Base-by-base conservation (phyloP, 1,139 yeast genomes). In the Taphrina wiesneri region DNA sequence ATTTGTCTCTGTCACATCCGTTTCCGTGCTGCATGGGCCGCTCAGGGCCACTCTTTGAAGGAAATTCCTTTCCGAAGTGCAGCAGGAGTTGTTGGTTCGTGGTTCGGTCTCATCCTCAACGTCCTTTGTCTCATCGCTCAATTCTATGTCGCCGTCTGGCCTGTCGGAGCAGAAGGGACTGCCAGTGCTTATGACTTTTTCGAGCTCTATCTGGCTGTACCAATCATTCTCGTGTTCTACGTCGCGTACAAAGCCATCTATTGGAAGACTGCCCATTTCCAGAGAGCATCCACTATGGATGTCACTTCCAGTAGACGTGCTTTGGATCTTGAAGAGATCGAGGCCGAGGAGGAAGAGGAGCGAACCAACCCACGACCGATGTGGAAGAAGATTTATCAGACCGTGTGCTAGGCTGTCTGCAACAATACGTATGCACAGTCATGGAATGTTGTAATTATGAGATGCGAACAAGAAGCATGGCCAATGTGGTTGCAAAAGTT, bases 71-170 rank as follows among this genome's bases (percentile, higher is more conserved):
- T 83, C 77, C 79, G 80, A 67, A 82, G 96, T 13, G 89, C 84
- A 73, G 81, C 85, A 64, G 97, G 97, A 71, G 75, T 83, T 28
- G 75, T 75, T 72, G 96, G 96, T 65, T 89, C 96, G 1, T 76
- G 77, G 71, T 82, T 83, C 72, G 96, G 96, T 63, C 76, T 85
- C 34, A 65, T 78, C 28, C 76, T 88, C 72, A 86, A 86, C 75
- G 72, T 83, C 53, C 80, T 87, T 71, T 85, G 86, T 64, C 80
- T 90, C 70, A 76, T 85, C 71, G 91, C 92, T 46, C 96, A 89
- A 79, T 86, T 87, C 78, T 87, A 92, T 90, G 82, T 86, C 64
- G 89, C 93, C 1, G 77, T 88, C 65, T 85, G 80, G 78, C 93
- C 95, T 68, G 74, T 85, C 67, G 88, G 86, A n/a, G 11, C 34